Evolutionary conservation across 148 eudicot genomes (phyloP).

Genomic region (Drosera capensis): DNA sequence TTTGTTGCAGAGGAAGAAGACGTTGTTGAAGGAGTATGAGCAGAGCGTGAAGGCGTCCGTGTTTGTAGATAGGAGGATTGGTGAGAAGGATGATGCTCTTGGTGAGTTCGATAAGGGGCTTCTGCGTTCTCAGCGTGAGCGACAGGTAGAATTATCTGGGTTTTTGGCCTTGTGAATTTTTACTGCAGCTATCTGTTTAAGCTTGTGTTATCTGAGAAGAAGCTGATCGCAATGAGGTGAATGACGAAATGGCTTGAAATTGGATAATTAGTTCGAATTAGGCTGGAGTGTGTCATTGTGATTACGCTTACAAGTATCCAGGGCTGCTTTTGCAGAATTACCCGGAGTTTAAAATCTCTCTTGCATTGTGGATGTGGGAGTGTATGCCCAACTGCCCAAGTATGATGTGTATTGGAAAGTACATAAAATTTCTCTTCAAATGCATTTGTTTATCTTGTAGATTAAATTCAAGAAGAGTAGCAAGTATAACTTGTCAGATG

Average conservation of each 20-base stretch:
- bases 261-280: too few relatives aligned
- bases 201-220: background rate
- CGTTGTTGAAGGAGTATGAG: constrained; percentile 75
- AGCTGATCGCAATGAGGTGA: too few relatives aligned
- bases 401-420: background rate
- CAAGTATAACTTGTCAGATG: constrained; percentile 81
- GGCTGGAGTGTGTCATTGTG: too few relatives aligned
- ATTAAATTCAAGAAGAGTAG: constrained; percentile 50
- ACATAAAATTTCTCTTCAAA: background rate
- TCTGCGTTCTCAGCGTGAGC: constrained; percentile 80
- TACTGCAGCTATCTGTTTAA: background rate
- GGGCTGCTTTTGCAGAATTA: too few relatives aligned
- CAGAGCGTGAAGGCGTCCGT: constrained; percentile 72
- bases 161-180: background rate
- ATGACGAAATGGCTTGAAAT: too few relatives aligned
- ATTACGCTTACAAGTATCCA: too few relatives aligned
- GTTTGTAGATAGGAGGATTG: constrained; percentile 79
- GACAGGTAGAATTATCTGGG: constrained; percentile 33
- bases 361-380: too few relatives aligned
- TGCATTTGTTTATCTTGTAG: constrained; percentile 17
- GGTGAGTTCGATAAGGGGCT: constrained; percentile 82
- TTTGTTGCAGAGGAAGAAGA: constrained; percentile 57
- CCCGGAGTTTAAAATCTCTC: too few relatives aligned
- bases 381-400: background rate
- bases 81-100: constrained; percentile 62